A percentile compares a stretch with the other conserved stretches of the same genome.
phyloP scores from a whole-genome alignment of 2,329 filamentous ascomycete genomes.

The Trichophaea hybrida region DNA sequence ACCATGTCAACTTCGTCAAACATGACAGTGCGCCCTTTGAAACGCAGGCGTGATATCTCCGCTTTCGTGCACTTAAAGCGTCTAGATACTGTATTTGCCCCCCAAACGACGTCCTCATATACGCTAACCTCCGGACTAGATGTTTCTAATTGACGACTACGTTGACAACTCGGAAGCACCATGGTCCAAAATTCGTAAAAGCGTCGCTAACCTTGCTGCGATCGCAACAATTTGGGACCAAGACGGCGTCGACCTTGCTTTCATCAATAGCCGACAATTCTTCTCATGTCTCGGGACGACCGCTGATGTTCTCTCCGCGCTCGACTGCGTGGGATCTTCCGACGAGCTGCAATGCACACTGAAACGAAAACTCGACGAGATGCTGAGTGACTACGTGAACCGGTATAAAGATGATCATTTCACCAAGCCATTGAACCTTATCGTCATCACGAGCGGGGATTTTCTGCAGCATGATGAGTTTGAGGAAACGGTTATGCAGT shows the following conservation, averaged over 20 bases:
- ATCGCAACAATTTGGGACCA: conserved; percentile 7
- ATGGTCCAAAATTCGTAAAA: not conserved
- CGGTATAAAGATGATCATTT: conserved; percentile 6
- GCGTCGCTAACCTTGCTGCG: not conserved
- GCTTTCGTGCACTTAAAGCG: not conserved
- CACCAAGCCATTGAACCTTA: conserved; percentile 14
- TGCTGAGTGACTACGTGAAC: conserved; percentile 9
- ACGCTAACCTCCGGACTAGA: not conserved
- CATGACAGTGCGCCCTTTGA: not conserved
- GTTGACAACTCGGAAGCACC: not conserved
- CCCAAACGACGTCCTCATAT: not conserved
- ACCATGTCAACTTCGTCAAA: not conserved
- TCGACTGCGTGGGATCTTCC: not conserved
- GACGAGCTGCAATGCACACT: not conserved
- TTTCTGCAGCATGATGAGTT: conserved; percentile 8
- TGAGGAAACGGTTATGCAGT: conserved; percentile 6
- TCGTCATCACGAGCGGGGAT: conserved; percentile 14
- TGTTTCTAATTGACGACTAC: not conserved
- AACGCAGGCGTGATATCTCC: not conserved
- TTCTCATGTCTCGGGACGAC: not conserved
- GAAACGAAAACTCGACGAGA: conserved; percentile 7
- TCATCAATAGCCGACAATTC: not conserved
- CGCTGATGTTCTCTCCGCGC: not conserved
- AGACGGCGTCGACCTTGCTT: not conserved
- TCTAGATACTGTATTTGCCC: not conserved